Percentiles rank a stretch among this genome's conserved stretches.
These are phyloP conservation scores for Sphagnurus paluster DNA, from an alignment of 1,284 basidiomycete genomes.

Conservation along the genomic window DNA sequence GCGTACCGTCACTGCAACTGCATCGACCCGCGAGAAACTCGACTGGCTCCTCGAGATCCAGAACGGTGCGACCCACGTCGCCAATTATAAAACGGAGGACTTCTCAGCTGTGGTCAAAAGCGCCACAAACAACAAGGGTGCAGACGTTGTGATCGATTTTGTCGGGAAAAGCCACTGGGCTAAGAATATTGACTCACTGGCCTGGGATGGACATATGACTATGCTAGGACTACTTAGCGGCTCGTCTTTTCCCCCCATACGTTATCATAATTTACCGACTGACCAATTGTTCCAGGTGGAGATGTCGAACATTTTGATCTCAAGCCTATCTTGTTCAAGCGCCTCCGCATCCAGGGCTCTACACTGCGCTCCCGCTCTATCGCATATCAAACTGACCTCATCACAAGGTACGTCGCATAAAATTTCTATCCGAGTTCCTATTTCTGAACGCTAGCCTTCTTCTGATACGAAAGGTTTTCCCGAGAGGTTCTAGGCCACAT, in stretches of 20 bases:
- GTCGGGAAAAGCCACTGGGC: slow-evolving; percentile 84
- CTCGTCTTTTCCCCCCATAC: slow-evolving; percentile 30
- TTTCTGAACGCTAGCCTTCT: slow-evolving; percentile 1
- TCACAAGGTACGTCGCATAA: slow-evolving; percentile 51
- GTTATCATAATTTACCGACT: not conserved
- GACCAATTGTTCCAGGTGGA: slow-evolving; percentile 44
- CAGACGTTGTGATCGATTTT: slow-evolving; percentile 87
- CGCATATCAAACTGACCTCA: slow-evolving; percentile 80
- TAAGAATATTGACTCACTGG: slow-evolving; percentile 79
- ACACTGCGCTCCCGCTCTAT: slow-evolving; percentile 81
- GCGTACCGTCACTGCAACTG: slow-evolving; percentile 77
- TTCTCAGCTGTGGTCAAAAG: slow-evolving; percentile 71
- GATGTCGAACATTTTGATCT: slow-evolving; percentile 64
- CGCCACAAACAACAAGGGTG: slow-evolving; percentile 66
- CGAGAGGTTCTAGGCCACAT: slow-evolving; percentile 57
- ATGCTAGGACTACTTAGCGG: slow-evolving; percentile 73
- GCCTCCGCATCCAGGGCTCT: slow-evolving; percentile 87
- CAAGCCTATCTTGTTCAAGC: slow-evolving; percentile 76
- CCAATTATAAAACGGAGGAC: slow-evolving; percentile 87
- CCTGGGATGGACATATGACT: slow-evolving; percentile 78
- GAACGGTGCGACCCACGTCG: slow-evolving; percentile 69
- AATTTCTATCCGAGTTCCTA: not conserved
- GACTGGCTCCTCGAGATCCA: slow-evolving; percentile 70
- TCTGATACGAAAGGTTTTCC: slow-evolving; percentile 35
- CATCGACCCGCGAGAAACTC: slow-evolving; percentile 85